Percentiles rank a stretch among this genome's conserved stretches.
These are phyloP conservation scores for Coniophora puteana DNA, from an alignment of 1,284 basidiomycete genomes.

Conservation along the genomic window DNA sequence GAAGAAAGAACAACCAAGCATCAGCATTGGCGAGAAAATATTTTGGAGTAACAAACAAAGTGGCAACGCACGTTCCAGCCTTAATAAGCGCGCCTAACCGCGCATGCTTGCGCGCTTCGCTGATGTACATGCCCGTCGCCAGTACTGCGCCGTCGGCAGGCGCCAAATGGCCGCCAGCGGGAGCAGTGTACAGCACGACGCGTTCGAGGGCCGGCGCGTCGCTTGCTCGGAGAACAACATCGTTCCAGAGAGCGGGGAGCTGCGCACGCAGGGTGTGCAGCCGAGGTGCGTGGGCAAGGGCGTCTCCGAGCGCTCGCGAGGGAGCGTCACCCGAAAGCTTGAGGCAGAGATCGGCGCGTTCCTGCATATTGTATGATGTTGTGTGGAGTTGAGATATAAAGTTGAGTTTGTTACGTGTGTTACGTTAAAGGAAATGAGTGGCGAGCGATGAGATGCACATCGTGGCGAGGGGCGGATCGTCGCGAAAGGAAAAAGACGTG, in stretches of 20 bases:
- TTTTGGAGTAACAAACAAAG: neutral
- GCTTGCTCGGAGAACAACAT: slow-evolving; percentile 39
- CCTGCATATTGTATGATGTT: slow-evolving; percentile 26
- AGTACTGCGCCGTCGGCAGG: slow-evolving; percentile 25
- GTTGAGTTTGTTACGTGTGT: no score
- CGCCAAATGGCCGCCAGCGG: slow-evolving; percentile 7
- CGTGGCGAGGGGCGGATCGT: no score
- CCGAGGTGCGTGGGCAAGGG: slow-evolving; percentile 31
- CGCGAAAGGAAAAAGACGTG: slow-evolving; percentile 16
- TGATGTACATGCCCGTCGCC: slow-evolving; percentile 42
- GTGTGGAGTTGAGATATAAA: neutral
- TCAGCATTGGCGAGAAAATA: no score
- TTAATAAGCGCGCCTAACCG: slow-evolving; percentile 41
- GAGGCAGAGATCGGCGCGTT: slow-evolving; percentile 44
- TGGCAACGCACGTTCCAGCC: slow-evolving; percentile 37
- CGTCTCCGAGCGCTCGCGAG: slow-evolving; percentile 24
- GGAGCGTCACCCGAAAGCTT: slow-evolving; percentile 37
- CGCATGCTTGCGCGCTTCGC: slow-evolving; percentile 38
- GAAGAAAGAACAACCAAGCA: slow-evolving; percentile 1
- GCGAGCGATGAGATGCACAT: no score
- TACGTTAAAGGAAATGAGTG: slow-evolving; percentile 6
- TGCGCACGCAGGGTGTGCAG: slow-evolving; percentile 41
- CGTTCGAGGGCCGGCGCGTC: slow-evolving; percentile 37
- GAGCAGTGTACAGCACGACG: slow-evolving; percentile 35
- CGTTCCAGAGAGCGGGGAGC: slow-evolving; percentile 47